A percentile compares a stretch with the other conserved stretches of the same genome.
Evolutionary conservation across 768 basidiomycete species (phyloP).

Genomic region (Lenzites betulinus): DNA sequence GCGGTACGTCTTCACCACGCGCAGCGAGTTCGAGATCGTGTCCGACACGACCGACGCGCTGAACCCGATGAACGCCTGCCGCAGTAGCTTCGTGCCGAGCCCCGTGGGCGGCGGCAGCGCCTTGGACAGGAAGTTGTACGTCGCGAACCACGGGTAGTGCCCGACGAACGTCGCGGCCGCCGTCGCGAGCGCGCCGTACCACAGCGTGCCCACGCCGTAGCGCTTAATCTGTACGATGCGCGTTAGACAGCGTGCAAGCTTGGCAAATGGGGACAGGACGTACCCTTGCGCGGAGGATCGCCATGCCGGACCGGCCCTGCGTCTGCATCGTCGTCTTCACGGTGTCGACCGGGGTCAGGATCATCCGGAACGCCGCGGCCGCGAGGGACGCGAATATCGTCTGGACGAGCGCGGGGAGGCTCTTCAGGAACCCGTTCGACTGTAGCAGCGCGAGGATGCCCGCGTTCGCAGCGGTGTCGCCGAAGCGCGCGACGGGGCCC

Average conservation of each 20-base stretch:
- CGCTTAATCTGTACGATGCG: slow-evolving; percentile 54
- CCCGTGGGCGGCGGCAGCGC: slow-evolving; percentile 59
- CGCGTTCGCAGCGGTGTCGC: slow-evolving; percentile 93
- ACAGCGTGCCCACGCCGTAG: slow-evolving; percentile 77
- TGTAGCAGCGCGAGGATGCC: slow-evolving; percentile 86
- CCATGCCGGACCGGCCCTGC: slow-evolving; percentile 71
- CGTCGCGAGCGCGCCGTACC: slow-evolving; percentile 92
- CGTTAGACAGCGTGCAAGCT: neutral
- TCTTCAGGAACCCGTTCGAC: slow-evolving; percentile 69
- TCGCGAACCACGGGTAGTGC: slow-evolving; percentile 88
- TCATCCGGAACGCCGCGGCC: slow-evolving; percentile 86
- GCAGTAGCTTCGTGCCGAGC: slow-evolving; percentile 57
- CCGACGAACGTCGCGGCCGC: slow-evolving; percentile 94
- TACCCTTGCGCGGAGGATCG: slow-evolving; percentile 68
- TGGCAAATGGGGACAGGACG: slow-evolving; percentile 27
- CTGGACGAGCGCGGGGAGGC: slow-evolving; percentile 66
- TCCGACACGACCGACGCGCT: slow-evolving; percentile 84
- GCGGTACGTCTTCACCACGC: slow-evolving; percentile 94
- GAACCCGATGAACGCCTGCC: slow-evolving; percentile 93
- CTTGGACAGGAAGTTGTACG: slow-evolving; percentile 78
- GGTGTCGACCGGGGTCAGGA: slow-evolving; percentile 92
- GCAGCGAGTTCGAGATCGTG: slow-evolving; percentile 82
- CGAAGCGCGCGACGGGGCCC: slow-evolving; percentile 84
- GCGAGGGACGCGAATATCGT: slow-evolving; percentile 77
- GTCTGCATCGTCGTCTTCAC: slow-evolving; percentile 96